Evolutionary conservation across 225 moss, liverwort and hornwort genomes (phyloP), one percentile per base, ranked within the genome.

Genomic region (Straminergon stramineum): DNA sequence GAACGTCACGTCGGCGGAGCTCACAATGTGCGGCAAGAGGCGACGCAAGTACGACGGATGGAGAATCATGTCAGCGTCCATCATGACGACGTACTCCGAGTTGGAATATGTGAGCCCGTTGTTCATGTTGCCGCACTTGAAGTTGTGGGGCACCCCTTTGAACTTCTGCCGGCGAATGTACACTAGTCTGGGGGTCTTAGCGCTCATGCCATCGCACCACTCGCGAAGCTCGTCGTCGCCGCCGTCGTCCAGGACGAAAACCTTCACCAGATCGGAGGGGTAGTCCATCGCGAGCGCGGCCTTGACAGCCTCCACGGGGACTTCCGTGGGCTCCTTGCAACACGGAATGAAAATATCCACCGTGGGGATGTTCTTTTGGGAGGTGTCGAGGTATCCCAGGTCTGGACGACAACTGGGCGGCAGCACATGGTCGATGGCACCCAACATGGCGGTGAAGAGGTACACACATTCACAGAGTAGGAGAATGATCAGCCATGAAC

Each of bases 111-210:
- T 78, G 51, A 89, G 85, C 79, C 89, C 89, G 15, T 89, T 89
- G 85, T 89, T 89, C 89, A 89, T 79, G 69, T 89, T 89, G n/a
- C 89, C 89, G 85, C 89, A 89, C 51, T 89, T 89, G 89, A 89
- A 89, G 61, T 89, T 89, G 85, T 89, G 89, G 45, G 89, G 79
- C 13, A 89, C 89, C 39, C 89, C 89, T 89, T 78, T 6, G 85
- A 16, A 58, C 85, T 89, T 89, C 84, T 78, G 17, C 31, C 89
- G 85, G 69, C 89, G 89, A 89, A 89, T 85, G 85, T 89, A 89
- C 85, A 51, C 69, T 58, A 89, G 64, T 11, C 74, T 24, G 34
- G 55, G 56, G 55, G 23, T 78, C 84, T 43, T 67, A 8, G 48
- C 84, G 12, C 81, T 69, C 26, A 68, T 20, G 1, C 57, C 30